Evolutionary conservation across 83 land plant species (phyloP).

Genomic region (Diphasiastrum complanatum): DNA sequence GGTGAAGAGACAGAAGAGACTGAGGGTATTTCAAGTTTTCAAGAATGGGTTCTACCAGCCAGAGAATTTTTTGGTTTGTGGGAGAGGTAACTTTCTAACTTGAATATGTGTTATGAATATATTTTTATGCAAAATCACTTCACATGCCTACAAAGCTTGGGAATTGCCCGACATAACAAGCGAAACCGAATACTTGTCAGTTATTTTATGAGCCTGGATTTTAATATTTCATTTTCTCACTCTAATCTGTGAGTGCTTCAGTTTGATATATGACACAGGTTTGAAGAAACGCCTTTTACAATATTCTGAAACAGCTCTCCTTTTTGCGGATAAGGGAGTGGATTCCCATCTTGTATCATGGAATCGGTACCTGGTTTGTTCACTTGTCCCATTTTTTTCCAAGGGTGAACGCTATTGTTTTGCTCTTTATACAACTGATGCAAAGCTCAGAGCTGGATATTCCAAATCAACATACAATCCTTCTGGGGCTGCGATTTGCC

Average conservation of each 20-base stretch:
- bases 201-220: not conserved
- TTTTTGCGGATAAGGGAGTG: slow-evolving; percentile 82
- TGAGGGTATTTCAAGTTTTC: slow-evolving; percentile 70
- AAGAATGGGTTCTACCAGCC: slow-evolving; percentile 90
- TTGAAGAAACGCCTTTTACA: slow-evolving; percentile 80
- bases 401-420: not conserved
- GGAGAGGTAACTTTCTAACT: slow-evolving; percentile 56
- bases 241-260: slow-evolving; percentile 20
- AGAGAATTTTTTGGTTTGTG: slow-evolving; percentile 87
- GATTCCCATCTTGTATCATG: slow-evolving; percentile 76
- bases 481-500: not conserved
- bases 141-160: not conserved
- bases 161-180: too few relatives aligned
- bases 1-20: slow-evolving; percentile 70
- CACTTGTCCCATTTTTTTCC: not conserved
- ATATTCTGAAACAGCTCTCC: slow-evolving; percentile 80
- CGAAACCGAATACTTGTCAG: too few relatives aligned
- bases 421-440: not conserved
- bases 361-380: slow-evolving; percentile 57
- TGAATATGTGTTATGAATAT: not conserved
- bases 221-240: not conserved
- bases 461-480: not conserved
- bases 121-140: not conserved
- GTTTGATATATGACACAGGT: slow-evolving; percentile 72
- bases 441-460: not conserved